These are phyloP conservation scores for Colletotrichum sojae DNA, from an alignment of 2,329 filamentous ascomycete species.

Conservation along the genomic window DNA sequence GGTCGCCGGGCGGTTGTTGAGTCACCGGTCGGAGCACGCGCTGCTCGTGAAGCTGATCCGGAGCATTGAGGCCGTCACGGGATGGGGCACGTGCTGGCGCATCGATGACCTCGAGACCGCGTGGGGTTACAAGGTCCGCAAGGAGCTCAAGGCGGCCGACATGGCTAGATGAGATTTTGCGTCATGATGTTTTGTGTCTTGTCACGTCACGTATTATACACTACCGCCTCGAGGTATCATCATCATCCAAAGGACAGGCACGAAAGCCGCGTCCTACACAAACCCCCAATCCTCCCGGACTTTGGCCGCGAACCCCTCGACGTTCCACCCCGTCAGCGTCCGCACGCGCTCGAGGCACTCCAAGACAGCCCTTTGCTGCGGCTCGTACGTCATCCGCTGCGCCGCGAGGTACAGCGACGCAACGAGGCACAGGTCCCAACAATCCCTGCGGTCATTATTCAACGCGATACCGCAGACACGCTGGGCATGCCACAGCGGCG, in stretches of 20 bases:
- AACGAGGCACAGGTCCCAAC: slow-evolving; percentile 64
- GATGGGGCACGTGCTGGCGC: slow-evolving; percentile 69
- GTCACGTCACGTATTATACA: not conserved
- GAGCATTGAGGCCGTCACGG: slow-evolving; percentile 65
- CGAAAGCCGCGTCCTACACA: not conserved
- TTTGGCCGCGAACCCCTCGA: slow-evolving; percentile 45
- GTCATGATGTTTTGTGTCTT: not conserved
- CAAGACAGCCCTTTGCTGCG: slow-evolving; percentile 60
- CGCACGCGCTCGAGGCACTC: slow-evolving; percentile 54
- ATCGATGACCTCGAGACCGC: slow-evolving; percentile 63
- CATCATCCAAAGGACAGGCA: not conserved
- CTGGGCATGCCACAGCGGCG: slow-evolving; percentile 63
- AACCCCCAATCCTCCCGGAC: slow-evolving; percentile 47
- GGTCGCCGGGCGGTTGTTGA: slow-evolving; percentile 68
- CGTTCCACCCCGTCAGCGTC: slow-evolving; percentile 59
- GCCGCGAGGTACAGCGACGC: slow-evolving; percentile 62
- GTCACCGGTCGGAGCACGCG: slow-evolving; percentile 61
- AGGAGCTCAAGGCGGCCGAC: slow-evolving; percentile 22
- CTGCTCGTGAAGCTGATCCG: slow-evolving; percentile 60
- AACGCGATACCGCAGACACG: slow-evolving; percentile 64
- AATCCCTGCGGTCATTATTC: slow-evolving; percentile 59
- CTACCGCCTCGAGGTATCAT: not conserved
- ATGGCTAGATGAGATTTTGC: not conserved
- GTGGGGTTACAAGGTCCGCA: slow-evolving; percentile 54
- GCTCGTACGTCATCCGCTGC: slow-evolving; percentile 62